Conservation (phyloP, 306 rosid species). For the Cicer cuneatum region DNA sequence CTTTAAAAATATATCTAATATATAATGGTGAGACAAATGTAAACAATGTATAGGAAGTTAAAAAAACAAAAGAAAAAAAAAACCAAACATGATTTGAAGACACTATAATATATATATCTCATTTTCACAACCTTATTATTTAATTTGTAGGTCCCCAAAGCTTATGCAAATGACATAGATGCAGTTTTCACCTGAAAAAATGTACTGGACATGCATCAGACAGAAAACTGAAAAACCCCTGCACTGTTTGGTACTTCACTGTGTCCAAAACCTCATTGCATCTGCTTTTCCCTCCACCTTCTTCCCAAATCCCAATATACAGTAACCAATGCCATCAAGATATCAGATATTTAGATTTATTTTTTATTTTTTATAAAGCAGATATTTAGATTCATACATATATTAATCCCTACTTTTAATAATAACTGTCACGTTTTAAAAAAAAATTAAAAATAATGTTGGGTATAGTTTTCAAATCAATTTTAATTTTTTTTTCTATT, state of each 20-base stretch:
- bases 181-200: constrained; percentile 33
- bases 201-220: constrained; percentile 37
- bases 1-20: background rate
- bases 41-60: background rate
- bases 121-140: constrained; percentile 29
- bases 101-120: constrained; percentile 14
- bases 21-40: constrained; percentile 20
- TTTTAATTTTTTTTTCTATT: too few relatives aligned
- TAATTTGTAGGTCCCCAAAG: constrained; percentile 26
- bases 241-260: constrained; percentile 41
- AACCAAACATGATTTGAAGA: constrained; percentile 36
- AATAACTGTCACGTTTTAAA: too few relatives aligned
- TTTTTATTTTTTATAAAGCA: too few relatives aligned
- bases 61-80: background rate
- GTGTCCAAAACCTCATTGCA: constrained; percentile 30
- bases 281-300: constrained; percentile 17
- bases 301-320: background rate
- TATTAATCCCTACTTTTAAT: too few relatives aligned
- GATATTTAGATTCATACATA: too few relatives aligned
- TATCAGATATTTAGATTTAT: constrained; percentile 27
- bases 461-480: too few relatives aligned
- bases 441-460: too few relatives aligned
- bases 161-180: constrained; percentile 32
- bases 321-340: constrained; percentile 23
- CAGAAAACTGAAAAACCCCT: constrained; percentile 42